Base-by-base conservation (phyloP, 1,139 yeast species). In the Insectozyma bohioensis region DNA sequence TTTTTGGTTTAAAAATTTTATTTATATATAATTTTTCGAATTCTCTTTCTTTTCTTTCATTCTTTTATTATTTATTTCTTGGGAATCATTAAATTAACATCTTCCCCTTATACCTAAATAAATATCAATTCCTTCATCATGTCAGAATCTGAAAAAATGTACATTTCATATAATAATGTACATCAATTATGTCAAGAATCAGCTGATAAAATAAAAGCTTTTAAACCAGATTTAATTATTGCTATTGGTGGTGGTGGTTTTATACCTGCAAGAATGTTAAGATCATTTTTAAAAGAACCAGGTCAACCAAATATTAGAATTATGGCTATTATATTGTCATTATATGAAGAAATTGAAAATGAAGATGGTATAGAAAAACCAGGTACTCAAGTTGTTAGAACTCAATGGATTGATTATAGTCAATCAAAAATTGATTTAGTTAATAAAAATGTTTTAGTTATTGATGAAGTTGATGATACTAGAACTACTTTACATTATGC, bases 221-320 rank as follows among this genome's bases (percentile, higher is more conserved):
- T 76, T 59, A 76, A 81, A 52, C 96, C 96, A 18, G 92, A 85
- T 60, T 71, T 87, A 46, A 87, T 90, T 63, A 81, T 90, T 42
- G 97, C 97, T 49, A 86, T 90, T 52, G 78, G 85, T 52, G 95
- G 95, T 43, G 95, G 97, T 51, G 97, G 97, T 5, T 85, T 90
- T 61, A 90, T 90, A 42, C 97, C 97, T 12, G 97, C 97, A 18
- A 78, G 97, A 57, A 90, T 90, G 65, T 75, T 90, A 51, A 78
- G 97, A 59, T 81, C 97, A 1, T 90, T 90, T 63, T 69, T 90
- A 51, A 88, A 87, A 61, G 81, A 80, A 44, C 85, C 84, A 34
- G 95, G 95, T 38, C 75, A 84, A 45, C 88, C 92, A 49, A 88
- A 87, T 58, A 85, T 88, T 41, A 85, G 95, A 47, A 87, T 90